Percentiles rank a stretch among this genome's conserved stretches.
phyloP scores from a whole-genome alignment of 208 protist genomes.

The Strigomonas oncopelti region DNA sequence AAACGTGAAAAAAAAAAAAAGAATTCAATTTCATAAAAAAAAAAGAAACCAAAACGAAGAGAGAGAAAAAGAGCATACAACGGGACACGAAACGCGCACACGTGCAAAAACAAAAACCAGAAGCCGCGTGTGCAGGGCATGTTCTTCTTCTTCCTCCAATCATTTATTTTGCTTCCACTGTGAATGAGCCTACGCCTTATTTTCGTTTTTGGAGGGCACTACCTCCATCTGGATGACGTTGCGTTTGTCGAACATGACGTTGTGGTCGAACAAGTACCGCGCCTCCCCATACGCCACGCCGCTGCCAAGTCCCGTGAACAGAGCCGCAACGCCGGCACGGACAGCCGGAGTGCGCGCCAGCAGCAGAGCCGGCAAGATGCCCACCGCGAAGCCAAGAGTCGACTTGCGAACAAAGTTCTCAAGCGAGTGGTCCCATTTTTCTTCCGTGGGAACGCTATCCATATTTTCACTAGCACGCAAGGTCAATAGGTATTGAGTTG shows the following conservation, averaged over 20 bases:
- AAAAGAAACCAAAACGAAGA: not conserved
- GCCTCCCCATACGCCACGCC: constrained; percentile 87
- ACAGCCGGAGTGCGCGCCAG: constrained; percentile 65
- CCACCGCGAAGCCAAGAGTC: constrained; percentile 63
- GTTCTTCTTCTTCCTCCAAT: constrained; percentile 5
- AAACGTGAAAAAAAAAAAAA: not conserved
- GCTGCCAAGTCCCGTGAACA: constrained; percentile 72
- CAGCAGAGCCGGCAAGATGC: constrained; percentile 70
- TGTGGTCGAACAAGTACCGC: constrained; percentile 85
- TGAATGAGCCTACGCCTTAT: constrained; percentile 11
- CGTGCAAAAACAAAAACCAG: no score
- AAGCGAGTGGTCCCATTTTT: constrained; percentile 89
- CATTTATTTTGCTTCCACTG: constrained; percentile 4
- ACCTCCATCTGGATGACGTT: constrained; percentile 58
- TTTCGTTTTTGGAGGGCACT: constrained; percentile 3
- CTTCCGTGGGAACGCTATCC: constrained; percentile 42
- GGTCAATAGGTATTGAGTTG: not conserved
- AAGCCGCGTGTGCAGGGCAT: no score
- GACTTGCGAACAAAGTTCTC: constrained; percentile 87
- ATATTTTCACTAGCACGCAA: not conserved
- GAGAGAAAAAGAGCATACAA: not conserved
- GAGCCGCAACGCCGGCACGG: constrained; percentile 48
- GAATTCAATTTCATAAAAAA: not conserved
- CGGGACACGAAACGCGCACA: not conserved
- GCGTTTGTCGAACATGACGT: constrained; percentile 84